Evolutionary conservation across 495 filamentous ascomycete species (phyloP), one percentile per base, ranked within the genome.

Genomic region (Durotheca rogersii): DNA sequence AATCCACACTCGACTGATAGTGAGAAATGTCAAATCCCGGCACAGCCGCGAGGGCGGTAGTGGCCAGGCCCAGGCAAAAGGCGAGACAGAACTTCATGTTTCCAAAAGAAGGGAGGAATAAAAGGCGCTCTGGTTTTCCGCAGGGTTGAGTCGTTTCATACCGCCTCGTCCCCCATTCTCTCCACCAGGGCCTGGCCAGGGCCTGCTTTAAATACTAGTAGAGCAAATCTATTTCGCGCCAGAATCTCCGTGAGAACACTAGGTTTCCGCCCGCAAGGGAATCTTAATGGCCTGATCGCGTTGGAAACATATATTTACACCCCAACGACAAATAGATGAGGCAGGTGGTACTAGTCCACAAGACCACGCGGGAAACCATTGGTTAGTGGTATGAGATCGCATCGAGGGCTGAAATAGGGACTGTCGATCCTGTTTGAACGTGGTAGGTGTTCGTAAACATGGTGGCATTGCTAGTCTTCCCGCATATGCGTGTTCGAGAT

Each of bases 1-100:
- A 85, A 70, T 86, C 65, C 32, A 86, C 78, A 31, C 35, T 77
- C 17, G 67, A 48, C 58, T 85, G 82, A 43, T 81, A 84, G 54
- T 77, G 60, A 11, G 83, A 85, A 56, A 86, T 80, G 53, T 86
- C 83, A 53, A 86, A 85, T 19, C 83, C 83, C 42, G 80, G 75
- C 31, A 85, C 78, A 4, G 72, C 68, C 33, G 72, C 69, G 7
- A 72, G 66, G 41, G 68, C 56, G 40, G 69, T 58, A 17, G 60
- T 53, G 33, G 56, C 45, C n/a, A 62, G 30, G 27, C 47, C 35
- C 4, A 63, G 36, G 32, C 41, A 17, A 10, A 41, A 27, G 9
- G 37, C 7, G 18, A 60, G 12, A 14, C 41, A 34, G n/a, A 27
- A 16, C 37, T 48, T 60, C 44, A 63, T 60, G 2, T 47, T 53